Base-by-base conservation (phyloP, 2,329 filamentous ascomycete genomes). In the Chalara sp. region DNA sequence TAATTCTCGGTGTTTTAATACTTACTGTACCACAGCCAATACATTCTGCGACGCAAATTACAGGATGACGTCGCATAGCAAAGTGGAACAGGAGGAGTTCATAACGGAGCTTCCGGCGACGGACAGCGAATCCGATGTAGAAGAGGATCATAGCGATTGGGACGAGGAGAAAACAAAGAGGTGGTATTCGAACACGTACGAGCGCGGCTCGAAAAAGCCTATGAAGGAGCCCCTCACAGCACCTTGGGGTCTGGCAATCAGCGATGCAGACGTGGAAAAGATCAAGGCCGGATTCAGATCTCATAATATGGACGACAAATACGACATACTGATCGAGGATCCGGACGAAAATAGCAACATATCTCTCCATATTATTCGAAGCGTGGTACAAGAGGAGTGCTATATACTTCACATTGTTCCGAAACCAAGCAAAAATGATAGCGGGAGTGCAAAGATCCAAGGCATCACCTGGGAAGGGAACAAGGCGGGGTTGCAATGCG, bases 261-360 rank as follows among this genome's bases (percentile, higher is more conserved):
- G 42, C 48, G 43, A 46, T 30, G 43, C 42, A 31, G 48, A 50
- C 33, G 29, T 50, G 8, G 48, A 45, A 35, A 50, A 50, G 48
- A 42, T 50, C 12, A 50, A 50, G 31, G n/a, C 8, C 28, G 48
- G 48, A 6, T 32, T 50, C 30, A 46, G 21, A 35, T 35, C 48
- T 40, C 48, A 35, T 28, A 33, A 40, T 32, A 45, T 46, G 48
- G 48, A 50, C 29, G 48, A 50, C 42, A 50, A 40, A 50, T 50
- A 43, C 42, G 40, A 44, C 40, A 21, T 42, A 21, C 40, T 42
- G n/a, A 42, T 13, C 29, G 40, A 42, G 40, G 40, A 42, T 42
- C 40, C 40, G 40, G 40, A 42, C 40, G 29, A 42, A 42, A 21
- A 42, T 21, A 21, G 40, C n/a, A 42, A 42, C 29, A 42, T 42